Base-by-base conservation (phyloP, 768 basidiomycete genomes). In the Hypsizygus marmoreus region DNA sequence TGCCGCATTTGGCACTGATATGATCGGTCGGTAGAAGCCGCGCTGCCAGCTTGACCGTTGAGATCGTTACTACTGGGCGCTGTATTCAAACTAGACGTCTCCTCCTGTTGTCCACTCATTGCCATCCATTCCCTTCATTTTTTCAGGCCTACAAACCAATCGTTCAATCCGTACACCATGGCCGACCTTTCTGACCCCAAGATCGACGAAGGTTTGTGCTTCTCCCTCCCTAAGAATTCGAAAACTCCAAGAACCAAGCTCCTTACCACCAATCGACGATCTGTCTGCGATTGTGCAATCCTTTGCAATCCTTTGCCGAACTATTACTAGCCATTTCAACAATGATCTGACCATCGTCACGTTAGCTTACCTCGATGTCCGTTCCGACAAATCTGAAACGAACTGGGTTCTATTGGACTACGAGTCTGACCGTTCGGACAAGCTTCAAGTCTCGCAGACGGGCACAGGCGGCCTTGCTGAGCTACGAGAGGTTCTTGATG, bases 351-450 rank as follows among this genome's bases (percentile, higher is more conserved):
- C 56, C 48, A 56, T 55, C 50, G 45, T 39, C 57, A 43, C 46
- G 29, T n/a, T 63, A 91, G 95, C 92, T 24, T 95, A 97, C 76
- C 74, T 80, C 65, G 88, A 93, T 55, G 86, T 97, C 43, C 85
- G 94, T 54, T 76, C 74, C 51, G 84, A 91, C 76, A 93, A 93
- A 61, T 76, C 84, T 29, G 88, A 90, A 23, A 88, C 83, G 24
- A 97, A 89, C 64, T 97, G 93, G 93, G 62, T 95, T 34, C 73
- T 97, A 45, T 69, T 97, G 47, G 90, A 95, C 64, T 98, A 97
- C 65, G 86, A 88, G 78, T 76, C 76, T 59, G 88, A 90, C 66
- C 77, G 80, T 57, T 89, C 86, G 25, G 90, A 95, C 77, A 89
- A 80, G 62, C 81, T 97, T 56, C 64, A 70, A 54, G 71, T 97